Evolutionary conservation across 1,139 yeast species (phyloP).

Genomic region (Spathaspora sp.): DNA sequence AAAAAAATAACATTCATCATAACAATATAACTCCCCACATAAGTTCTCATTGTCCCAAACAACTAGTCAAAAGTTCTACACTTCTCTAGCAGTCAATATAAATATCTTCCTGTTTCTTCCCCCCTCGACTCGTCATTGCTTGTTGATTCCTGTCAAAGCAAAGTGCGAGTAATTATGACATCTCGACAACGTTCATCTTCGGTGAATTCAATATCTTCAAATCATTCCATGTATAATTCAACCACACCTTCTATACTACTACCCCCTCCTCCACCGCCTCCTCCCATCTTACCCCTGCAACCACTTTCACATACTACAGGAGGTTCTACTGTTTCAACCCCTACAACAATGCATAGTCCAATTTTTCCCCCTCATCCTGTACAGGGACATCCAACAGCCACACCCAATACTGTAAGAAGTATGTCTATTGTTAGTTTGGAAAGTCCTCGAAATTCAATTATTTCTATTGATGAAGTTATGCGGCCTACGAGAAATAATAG

Average conservation of each 20-base stretch:
- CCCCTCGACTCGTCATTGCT: too few relatives aligned
- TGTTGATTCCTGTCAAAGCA: neutral
- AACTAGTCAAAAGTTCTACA: neutral
- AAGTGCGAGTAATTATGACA: conserved; percentile 6
- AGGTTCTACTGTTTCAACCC: neutral
- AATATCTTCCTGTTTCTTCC: too few relatives aligned
- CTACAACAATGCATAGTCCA: conserved; percentile 3
- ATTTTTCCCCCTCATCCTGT: conserved; percentile 3
- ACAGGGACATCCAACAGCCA: conserved; percentile 9
- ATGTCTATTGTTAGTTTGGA: conserved; percentile 41
- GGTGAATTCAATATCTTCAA: conserved; percentile 31
- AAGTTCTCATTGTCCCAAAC: neutral
- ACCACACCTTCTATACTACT: conserved; percentile 4
- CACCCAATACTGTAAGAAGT: conserved; percentile 25
- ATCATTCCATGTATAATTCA: conserved; percentile 18
- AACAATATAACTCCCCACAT: too few relatives aligned
- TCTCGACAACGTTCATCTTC: conserved; percentile 33
- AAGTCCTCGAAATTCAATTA: conserved; percentile 44
- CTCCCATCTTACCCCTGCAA: conserved; percentile 3
- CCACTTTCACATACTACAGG: conserved; percentile 1
- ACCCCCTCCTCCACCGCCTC: neutral
- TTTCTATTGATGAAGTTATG: conserved; percentile 37
- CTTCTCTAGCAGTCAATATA: too few relatives aligned
- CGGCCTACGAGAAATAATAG: conserved; percentile 35
- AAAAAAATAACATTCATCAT: neutral